Percentiles rank a stretch among this genome's conserved stretches.
Conservation (phyloP, 2,329 filamentous ascomycete species). For the Curvularia hawaiiensis region DNA sequence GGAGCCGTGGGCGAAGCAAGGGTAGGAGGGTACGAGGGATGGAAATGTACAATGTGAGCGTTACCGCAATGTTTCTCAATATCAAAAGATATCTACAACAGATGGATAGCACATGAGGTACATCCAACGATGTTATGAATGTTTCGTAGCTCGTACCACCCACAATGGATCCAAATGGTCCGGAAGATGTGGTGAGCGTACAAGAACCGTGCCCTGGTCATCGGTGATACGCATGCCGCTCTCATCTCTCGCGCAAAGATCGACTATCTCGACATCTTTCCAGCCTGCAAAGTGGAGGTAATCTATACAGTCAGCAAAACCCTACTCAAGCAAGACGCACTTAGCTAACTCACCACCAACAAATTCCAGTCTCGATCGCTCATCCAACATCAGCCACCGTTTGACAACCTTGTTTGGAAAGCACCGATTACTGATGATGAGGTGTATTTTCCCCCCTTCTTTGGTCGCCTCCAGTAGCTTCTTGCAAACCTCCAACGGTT, state of each 20-base stretch:
- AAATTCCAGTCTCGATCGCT: slow-evolving; percentile 55
- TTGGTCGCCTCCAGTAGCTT: slow-evolving; percentile 50
- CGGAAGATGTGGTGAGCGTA: slow-evolving; percentile 17
- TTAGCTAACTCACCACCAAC: slow-evolving; percentile 47
- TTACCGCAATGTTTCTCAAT: not conserved
- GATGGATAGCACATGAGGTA: not conserved
- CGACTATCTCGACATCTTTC: slow-evolving; percentile 59
- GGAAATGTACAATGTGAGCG: not conserved
- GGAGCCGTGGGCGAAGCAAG: slow-evolving; percentile 2
- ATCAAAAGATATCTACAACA: not conserved
- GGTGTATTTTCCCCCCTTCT: slow-evolving; percentile 54
- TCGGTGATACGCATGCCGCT: slow-evolving; percentile 28
- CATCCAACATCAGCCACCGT: slow-evolving; percentile 54
- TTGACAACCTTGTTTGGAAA: slow-evolving; percentile 60
- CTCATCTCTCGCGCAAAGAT: slow-evolving; percentile 51
- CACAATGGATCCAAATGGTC: slow-evolving; percentile 36
- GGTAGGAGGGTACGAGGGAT: not conserved
- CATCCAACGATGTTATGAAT: not conserved
- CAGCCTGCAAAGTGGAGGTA: slow-evolving; percentile 59
- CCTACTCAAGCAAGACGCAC: not conserved
- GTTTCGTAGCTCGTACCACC: slow-evolving; percentile 33
- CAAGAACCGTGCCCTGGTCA: slow-evolving; percentile 26
- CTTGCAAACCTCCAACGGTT: slow-evolving; percentile 53
- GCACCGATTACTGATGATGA: slow-evolving; percentile 58
- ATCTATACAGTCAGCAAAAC: slow-evolving; percentile 28